Evolutionary conservation across 2,329 filamentous ascomycete genomes (phyloP), one percentile per base, ranked within the genome.

Genomic region (Chaetomiaceae sp.): DNA sequence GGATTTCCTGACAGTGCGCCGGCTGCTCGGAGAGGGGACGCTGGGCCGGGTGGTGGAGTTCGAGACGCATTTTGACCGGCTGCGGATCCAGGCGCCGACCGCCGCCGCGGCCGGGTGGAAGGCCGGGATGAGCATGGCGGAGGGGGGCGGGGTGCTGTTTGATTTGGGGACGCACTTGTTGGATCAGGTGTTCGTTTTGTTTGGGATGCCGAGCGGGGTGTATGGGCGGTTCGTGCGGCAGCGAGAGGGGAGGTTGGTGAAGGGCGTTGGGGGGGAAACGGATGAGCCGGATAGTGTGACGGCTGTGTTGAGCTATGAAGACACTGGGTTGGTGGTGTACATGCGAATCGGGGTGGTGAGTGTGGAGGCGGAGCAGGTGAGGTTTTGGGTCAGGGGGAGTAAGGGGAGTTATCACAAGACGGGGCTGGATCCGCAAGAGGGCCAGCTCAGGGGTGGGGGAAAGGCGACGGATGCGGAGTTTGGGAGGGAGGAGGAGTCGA

Each of bases 61-160:
- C 64, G 82, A 90, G 68, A 86, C 85, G 20, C 87, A 91, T 71
- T 91, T 91, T 64, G 89, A 92, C 68, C 82, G 88, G 16, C 85
- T 87, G 71, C 80, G 83, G 16, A 75, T 85, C 13, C 74, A 76
- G 27, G 73, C 77, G 34, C 79, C 43, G 64, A 33, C 25, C 9
- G 25, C 82, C 21, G 66, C 74, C 52, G 38, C 82, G 21, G 66
- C 74, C 52, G 76, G 72, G 45, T 92, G 88, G 88, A 90, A 90
- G 74, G 79, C 76, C 34, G 67, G 66, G 13, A 73, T 86, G 49
- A 70, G 75, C 27, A 79, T 85, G 63, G 66, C 71, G 16, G 75
- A 84, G 14, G 87, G 84, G 10, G 83, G 85, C 34, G 84, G 86
- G 32, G 83, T 75, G 20, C 72, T 90, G 20, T 91, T 86, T 64